A percentile compares a stretch with the other conserved stretches of the same genome.
phyloP scores from a whole-genome alignment of 1,284 basidiomycete genomes.

The Anthracocystis setariae region DNA sequence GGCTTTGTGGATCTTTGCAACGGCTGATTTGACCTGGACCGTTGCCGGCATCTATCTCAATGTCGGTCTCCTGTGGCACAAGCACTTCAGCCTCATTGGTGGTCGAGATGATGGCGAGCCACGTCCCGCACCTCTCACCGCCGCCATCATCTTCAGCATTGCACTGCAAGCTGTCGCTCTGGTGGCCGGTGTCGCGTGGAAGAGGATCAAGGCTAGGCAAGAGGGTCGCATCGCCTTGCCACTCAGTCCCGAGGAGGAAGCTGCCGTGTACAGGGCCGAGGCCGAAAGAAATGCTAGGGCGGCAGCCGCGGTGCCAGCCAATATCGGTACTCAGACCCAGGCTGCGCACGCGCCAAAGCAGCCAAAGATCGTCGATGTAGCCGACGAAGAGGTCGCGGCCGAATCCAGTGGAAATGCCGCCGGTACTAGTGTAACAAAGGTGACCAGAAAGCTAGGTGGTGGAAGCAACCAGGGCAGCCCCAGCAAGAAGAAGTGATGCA shows the following conservation, averaged over 20 bases:
- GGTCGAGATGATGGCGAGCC: conserved; percentile 38
- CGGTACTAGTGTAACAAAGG: conserved; percentile 29
- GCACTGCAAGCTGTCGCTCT: conserved; percentile 47
- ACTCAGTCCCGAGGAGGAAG: conserved; percentile 47
- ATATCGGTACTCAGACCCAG: background rate
- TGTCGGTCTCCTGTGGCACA: conserved; percentile 54
- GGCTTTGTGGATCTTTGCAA: conserved; percentile 61
- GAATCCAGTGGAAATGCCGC: conserved; percentile 34
- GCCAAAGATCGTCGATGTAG: conserved; percentile 23
- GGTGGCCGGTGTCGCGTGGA: conserved; percentile 52
- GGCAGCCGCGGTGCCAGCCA: conserved; percentile 6
- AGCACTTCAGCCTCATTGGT: conserved; percentile 43
- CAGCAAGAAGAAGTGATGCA: conserved; percentile 29
- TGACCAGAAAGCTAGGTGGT: conserved; percentile 39
- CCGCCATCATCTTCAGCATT: conserved; percentile 53
- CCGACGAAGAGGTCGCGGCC: conserved; percentile 33
- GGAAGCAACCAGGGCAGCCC: conserved; percentile 14
- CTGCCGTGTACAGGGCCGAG: conserved; percentile 37
- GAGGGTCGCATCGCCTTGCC: conserved; percentile 55
- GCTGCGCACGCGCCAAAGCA: background rate
- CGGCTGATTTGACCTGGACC: conserved; percentile 56
- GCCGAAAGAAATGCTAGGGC: conserved; percentile 30
- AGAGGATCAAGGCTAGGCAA: conserved; percentile 44
- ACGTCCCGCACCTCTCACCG: conserved; percentile 51
- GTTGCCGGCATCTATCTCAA: conserved; percentile 55